Base-by-base conservation (phyloP, 1,284 basidiomycete species). In the Anthracocystis walkeri region DNA sequence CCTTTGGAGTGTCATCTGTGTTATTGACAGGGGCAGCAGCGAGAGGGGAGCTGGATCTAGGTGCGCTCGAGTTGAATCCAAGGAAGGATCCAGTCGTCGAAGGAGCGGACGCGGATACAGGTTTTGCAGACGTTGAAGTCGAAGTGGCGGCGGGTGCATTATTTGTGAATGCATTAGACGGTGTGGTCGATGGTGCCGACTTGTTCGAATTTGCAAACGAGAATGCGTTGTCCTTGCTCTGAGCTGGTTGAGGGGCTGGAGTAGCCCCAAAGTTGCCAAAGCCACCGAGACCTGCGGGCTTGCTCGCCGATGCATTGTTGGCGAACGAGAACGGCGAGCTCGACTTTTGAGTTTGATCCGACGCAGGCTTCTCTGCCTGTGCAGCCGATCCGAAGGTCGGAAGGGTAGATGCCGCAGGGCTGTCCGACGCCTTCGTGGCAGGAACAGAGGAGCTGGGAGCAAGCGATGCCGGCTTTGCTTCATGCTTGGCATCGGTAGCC, bases 21-120 rank as follows among this genome's bases (percentile, higher is more conserved):
- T 65, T 69, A 53, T 63, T 78, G 42, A 78, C 31, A 23, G 77
- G 77, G 12, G 77, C 56, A 21, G 58, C 61, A n/a, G 77, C 56
- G 10, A 79, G 64, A 14, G 77, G 77, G 16, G 77, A 79, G 60
- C 77, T 79, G 57, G 68, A 76, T 31, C 68, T 64, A 1, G 77
- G 77, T 10, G 73, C 72, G 29, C 72, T 68, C 20, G 72, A 69
- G 41, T 60, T 78, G 64, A 79, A 76, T 31, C 70, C 66, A 4
- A 67, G 33, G 67, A 77, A 77, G 1, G 67, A 65, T 29, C 60
- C 58, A 4, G 35, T 48, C 1, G 33, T 23, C 4, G 58, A 33
- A 40, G 55, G 38, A 25, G 63, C 50, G 3, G 55, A 20, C 0
- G 58, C 29, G 7, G 54, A 21, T 4, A 44, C 21, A 21, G 52